phyloP scores from a whole-genome alignment of 257 asterid species.

The Jasminum sambac region DNA sequence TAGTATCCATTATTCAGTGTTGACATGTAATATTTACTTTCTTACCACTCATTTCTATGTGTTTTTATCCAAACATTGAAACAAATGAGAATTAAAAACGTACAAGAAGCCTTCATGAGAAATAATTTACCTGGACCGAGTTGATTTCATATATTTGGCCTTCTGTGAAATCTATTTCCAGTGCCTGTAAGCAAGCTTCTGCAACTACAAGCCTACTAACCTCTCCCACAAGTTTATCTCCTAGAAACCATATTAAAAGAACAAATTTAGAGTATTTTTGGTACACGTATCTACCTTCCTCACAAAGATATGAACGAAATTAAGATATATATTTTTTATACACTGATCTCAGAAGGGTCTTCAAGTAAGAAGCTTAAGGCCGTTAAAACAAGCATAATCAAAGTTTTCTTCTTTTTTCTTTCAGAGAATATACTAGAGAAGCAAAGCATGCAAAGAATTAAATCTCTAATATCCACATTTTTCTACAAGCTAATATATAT shows the following conservation, averaged over 20 bases:
- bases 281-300: not conserved
- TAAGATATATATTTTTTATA: not conserved
- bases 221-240: slow-evolving; percentile 94
- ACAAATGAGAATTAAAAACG: too few species aligned
- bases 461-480: not conserved
- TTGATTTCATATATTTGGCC: slow-evolving; percentile 85
- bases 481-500: not conserved
- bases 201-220: slow-evolving; percentile 93
- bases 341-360: not conserved
- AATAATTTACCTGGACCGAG: slow-evolving; percentile 64
- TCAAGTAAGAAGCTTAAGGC: not conserved
- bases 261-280: not conserved
- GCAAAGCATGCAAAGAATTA: not conserved
- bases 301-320: not conserved
- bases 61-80: too few species aligned
- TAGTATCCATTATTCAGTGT: not conserved
- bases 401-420: not conserved
- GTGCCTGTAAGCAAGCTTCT: slow-evolving; percentile 92
- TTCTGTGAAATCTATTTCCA: slow-evolving; percentile 70
- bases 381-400: not conserved
- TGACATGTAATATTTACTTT: too few species aligned
- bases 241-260: slow-evolving; percentile 33
- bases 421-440: not conserved
- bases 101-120: not conserved
- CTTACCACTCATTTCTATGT: too few species aligned